Base-by-base conservation (phyloP, 192 early-diverging fungal species). In the Backusella mclennaniae region DNA sequence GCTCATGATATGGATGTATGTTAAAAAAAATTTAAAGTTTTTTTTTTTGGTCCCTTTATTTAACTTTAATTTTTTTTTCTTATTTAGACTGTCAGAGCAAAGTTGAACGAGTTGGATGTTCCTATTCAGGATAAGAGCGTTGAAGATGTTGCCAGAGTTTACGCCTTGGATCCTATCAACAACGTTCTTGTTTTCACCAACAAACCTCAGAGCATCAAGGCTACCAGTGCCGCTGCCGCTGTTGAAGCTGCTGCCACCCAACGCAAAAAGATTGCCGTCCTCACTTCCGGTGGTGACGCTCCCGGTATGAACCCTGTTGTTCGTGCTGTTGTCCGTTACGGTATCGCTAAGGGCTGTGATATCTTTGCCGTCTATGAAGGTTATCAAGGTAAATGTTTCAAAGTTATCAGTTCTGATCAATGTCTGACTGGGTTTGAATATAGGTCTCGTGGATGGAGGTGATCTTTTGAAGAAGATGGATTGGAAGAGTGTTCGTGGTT, bases 271-370 rank as follows among this genome's bases (percentile, higher is more conserved):
- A 96, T 99, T 85, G 97, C 95, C 35, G 89, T 99, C 35, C 82
- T 99, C 41, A 99, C 97, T 12, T 94, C 92, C 42, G 97, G 97
- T 36, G 97, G 97, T 38, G 97, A 99, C 80, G 92, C 94, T 12
- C 93, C 92, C n/a, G 97, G 97, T 33, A 99, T 99, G 97, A 99
- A 99, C 78, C 93, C 97, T 29, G 93, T 92, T 31, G 97, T 99
- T 35, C 87, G 97, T 31, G 90, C 93, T 8, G 93, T 97, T 31
- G 96, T 96, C 15, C 90, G 97, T 33, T 92, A 95, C 76, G 92
- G 95, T 1, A 91, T 97, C 76, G 87, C 92, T 21, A 87, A 90
- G 23, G 93, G 89, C 8, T 97, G 95, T 82, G 86, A 93, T 33
- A 92, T 95, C 3, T 99, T 89, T 83, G 93, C 92, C 12, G 93